Evolutionary conservation across 768 basidiomycete genomes (phyloP).

Genomic region (Boletales sp.): DNA sequence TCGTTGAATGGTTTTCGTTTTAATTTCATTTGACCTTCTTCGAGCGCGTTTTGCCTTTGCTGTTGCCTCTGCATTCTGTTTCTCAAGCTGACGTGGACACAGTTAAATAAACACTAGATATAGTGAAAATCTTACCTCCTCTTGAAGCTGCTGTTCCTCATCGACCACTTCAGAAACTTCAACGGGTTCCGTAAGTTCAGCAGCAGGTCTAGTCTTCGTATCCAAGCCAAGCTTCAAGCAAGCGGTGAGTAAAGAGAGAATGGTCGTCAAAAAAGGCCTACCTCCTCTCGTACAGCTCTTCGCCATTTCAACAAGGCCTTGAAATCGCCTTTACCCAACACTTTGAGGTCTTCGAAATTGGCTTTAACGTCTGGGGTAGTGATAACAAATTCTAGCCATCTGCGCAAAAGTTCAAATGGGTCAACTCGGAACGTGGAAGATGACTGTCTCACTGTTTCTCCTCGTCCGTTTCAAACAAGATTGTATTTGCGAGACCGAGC

Average conservation of each 20-base stretch:
- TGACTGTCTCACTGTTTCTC: constrained; percentile 64
- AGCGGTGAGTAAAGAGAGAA: constrained; percentile 2
- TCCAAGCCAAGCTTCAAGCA: constrained; percentile 73
- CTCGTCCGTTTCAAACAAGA: constrained; percentile 76
- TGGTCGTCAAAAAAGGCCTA: constrained; percentile 23
- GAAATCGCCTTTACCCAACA: constrained; percentile 97
- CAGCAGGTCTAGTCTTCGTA: constrained; percentile 65
- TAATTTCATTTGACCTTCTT: constrained; percentile 84
- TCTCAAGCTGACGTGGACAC: constrained; percentile 59
- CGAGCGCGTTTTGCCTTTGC: constrained; percentile 76
- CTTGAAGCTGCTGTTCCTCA: constrained; percentile 85
- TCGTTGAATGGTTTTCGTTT: constrained; percentile 82
- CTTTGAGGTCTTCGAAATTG: constrained; percentile 92
- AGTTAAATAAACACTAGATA: not conserved
- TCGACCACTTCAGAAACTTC: constrained; percentile 68
- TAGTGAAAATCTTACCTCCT: constrained; percentile 56
- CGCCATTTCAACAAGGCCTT: constrained; percentile 93
- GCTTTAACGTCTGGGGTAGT: constrained; percentile 77
- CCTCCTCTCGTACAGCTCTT: constrained; percentile 82
- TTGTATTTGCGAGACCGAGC: constrained; percentile 75
- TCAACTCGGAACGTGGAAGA: not conserved
- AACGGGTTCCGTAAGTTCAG: constrained; percentile 71
- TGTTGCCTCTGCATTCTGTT: constrained; percentile 72
- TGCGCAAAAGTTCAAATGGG: constrained; percentile 25
- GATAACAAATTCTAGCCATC: constrained; percentile 69